phyloP scores from a whole-genome alignment of 805 yeast genomes.

The Metschnikowia orientalis region DNA sequence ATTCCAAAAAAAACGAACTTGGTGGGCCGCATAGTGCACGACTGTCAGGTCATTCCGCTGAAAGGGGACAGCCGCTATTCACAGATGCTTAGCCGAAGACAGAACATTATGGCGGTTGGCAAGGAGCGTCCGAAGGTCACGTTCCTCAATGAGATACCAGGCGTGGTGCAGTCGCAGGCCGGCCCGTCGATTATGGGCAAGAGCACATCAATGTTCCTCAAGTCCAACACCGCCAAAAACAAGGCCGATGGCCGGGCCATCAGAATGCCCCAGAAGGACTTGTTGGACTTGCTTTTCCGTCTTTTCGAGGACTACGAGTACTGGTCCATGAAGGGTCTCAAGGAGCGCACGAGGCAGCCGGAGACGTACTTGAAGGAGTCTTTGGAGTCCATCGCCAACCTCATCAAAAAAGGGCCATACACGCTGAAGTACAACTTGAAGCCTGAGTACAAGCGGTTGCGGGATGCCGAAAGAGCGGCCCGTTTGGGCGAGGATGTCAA shows the following conservation, averaged over 20 bases:
- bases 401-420: slow-evolving; percentile 93
- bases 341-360: slow-evolving; percentile 93
- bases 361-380: slow-evolving; percentile 89
- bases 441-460: slow-evolving; percentile 79
- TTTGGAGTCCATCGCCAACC: slow-evolving; percentile 79
- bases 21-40: slow-evolving; percentile 86
- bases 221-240: slow-evolving; percentile 41
- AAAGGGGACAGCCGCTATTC: slow-evolving; percentile 66
- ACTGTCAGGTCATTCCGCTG: slow-evolving; percentile 83
- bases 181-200: slow-evolving; percentile 76
- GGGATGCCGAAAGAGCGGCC: slow-evolving; percentile 72
- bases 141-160: slow-evolving; percentile 73
- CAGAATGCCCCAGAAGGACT: slow-evolving; percentile 88
- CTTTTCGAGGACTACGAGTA: slow-evolving; percentile 93
- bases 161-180: slow-evolving; percentile 81
- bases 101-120: slow-evolving; percentile 36
- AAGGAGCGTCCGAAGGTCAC: slow-evolving; percentile 62
- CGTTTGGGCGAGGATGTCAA: slow-evolving; percentile 45
- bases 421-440: slow-evolving; percentile 86
- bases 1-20: slow-evolving; percentile 85
- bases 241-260: slow-evolving; percentile 76
- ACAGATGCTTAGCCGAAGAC: slow-evolving; percentile 51
- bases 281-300: slow-evolving; percentile 81
- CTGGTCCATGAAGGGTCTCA: slow-evolving; percentile 92
- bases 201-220: slow-evolving; percentile 64